Evolutionary conservation across 371 early-diverging fungal genomes (phyloP).

Genomic region (Parasitella parasitica): DNA sequence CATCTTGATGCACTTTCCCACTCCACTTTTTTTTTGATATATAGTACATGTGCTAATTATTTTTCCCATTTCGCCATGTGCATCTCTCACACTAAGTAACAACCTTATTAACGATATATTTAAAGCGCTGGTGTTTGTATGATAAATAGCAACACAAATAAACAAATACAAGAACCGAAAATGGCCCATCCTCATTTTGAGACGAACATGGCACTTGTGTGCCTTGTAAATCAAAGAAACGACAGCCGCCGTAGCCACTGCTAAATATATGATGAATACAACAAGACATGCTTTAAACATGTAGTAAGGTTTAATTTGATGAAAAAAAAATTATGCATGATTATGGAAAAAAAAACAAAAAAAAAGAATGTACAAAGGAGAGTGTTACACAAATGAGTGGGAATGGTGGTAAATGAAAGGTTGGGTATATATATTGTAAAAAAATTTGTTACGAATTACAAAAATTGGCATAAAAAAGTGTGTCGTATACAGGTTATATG

Average conservation of each 20-base stretch:
- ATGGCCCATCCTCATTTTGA: too few species aligned
- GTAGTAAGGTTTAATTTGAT: background rate
- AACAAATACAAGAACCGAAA: too few species aligned
- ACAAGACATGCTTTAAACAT: background rate
- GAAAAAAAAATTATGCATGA: background rate
- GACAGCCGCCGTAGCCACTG: too few species aligned
- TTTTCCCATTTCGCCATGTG: slow-evolving; percentile 16
- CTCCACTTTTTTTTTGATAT: slow-evolving; percentile 1
- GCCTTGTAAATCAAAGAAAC: too few species aligned
- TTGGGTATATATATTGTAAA: background rate
- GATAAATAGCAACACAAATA: background rate
- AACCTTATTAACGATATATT: background rate
- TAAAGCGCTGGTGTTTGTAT: background rate
- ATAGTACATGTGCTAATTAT: background rate
- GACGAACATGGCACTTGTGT: too few species aligned
- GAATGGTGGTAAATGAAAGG: slow-evolving; percentile 13
- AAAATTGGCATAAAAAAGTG: background rate
- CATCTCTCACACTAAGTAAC: slow-evolving; percentile 25
- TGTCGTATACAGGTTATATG: background rate
- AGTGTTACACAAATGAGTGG: slow-evolving; percentile 13
- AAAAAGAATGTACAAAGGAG: background rate
- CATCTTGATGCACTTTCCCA: slow-evolving; percentile 10
- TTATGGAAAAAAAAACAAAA: background rate
- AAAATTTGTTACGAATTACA: too few species aligned
- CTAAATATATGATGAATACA: background rate